Evolutionary conservation across 108 stramenopile species (phyloP), one percentile per base, ranked within the genome.

Genomic region (Fragilaria crotonensis): DNA sequence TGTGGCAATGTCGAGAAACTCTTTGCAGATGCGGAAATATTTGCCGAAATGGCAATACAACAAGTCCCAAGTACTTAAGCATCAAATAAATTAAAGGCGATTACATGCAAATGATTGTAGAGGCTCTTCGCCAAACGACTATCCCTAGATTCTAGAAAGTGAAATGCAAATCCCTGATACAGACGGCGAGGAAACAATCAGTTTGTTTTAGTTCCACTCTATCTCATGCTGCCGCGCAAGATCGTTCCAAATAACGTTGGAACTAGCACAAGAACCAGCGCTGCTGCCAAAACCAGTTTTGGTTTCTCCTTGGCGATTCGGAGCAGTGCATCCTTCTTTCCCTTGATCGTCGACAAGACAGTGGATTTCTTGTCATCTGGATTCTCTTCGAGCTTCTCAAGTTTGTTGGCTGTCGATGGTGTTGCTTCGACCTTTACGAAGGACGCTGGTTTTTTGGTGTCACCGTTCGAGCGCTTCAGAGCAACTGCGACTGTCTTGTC

Each of bases 1-100:
- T 89, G 93, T 58, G 49, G 60, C 29, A 73, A 95, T 61, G 66
- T 89, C 0, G 74, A 72, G 33, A 77, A 57, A 0, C 80, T 94
- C 29, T 57, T 87, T 7, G 71, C 80, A 11, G 78, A 63, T 14
- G 89, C 91, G 1, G 68, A 81, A 52, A 73, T 61, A 25, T 83
- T 82, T 73, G 93, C 72, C 3, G 48, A 62, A 31, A 45, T 14
- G 14, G 14, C 36, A 41, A 11, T 41, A 14, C 36, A 41, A 41
- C 36, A 41, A 41, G 36, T 41, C 14, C 36, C 36, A 11, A 41
- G 36, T 14, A 41, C 11, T 41, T 41, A 41, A 41, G 36, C 7
- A n/a, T n/a, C n/a, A n/a, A n/a, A n/a, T n/a, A n/a, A n/a, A n/a
- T n/a, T n/a, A n/a, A n/a, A n/a, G n/a, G n/a, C n/a, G n/a, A n/a